phyloP scores from a whole-genome alignment of 495 filamentous ascomycete genomes.

The Penicillium turbatum region DNA sequence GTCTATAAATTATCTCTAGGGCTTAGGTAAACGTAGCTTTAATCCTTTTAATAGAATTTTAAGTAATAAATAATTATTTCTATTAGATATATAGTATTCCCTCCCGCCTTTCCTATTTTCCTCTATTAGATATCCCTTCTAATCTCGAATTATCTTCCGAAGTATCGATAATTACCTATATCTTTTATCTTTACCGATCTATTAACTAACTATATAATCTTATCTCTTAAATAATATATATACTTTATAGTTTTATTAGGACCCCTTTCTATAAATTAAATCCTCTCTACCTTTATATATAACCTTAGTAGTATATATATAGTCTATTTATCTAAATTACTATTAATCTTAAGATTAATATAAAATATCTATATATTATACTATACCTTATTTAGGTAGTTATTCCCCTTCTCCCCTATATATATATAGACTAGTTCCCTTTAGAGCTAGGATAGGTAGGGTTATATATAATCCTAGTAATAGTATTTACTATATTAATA shows the following conservation, averaged over 20 bases:
- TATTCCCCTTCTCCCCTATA: background rate
- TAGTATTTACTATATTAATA: background rate
- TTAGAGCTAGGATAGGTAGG: background rate
- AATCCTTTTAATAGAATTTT: background rate
- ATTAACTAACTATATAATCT: background rate
- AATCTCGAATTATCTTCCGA: background rate
- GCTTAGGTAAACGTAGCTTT: background rate
- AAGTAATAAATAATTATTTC: background rate
- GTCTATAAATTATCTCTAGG: background rate
- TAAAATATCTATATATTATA: background rate
- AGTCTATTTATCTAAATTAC: background rate
- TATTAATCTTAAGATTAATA: background rate
- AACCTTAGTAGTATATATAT: background rate
- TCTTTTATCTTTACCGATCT: background rate
- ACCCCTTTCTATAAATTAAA: background rate
- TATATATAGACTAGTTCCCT: background rate
- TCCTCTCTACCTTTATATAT: slow-evolving; percentile 4
- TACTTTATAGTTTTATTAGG: background rate
- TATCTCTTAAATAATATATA: background rate
- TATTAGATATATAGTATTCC: background rate
- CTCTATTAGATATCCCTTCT: too few species aligned
- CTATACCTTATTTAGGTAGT: background rate
- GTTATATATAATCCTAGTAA: background rate
- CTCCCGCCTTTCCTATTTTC: background rate
- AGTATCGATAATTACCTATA: background rate